phyloP scores from a whole-genome alignment of 139 green algal species.

The Tetratostichococcus sp. region DNA sequence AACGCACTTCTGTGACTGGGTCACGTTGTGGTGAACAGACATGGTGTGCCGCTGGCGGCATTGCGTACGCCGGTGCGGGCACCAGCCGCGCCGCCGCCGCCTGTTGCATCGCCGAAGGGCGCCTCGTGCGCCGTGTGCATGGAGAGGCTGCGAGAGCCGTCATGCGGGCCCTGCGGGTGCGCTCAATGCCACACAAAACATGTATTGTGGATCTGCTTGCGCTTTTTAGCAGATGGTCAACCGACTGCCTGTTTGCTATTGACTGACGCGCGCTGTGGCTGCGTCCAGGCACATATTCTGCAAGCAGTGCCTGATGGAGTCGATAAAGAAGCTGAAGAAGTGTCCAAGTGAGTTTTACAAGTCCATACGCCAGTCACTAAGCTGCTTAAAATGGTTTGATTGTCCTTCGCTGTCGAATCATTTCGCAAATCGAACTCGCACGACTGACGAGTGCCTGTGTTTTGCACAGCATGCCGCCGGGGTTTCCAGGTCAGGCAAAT shows the following conservation, averaged over 20 bases:
- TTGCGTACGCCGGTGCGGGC: conserved; percentile 5
- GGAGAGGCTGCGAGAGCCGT: conserved; percentile 37
- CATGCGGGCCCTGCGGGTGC: conserved; percentile 37
- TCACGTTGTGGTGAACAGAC: too few species aligned
- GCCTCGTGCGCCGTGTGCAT: conserved; percentile 48
- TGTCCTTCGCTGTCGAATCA: too few species aligned
- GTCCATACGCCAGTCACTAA: too few species aligned
- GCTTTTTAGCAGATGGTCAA: too few species aligned
- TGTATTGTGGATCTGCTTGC: too few species aligned
- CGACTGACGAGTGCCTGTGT: too few species aligned
- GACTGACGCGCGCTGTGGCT: too few species aligned
- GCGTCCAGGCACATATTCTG: conserved; percentile 53
- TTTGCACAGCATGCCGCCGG: conserved; percentile 29
- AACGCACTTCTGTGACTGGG: too few species aligned
- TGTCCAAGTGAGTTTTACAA: conserved; percentile 39
- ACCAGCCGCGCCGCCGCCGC: conserved; percentile 7
- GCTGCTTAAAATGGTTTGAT: too few species aligned
- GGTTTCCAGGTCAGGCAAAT: conserved; percentile 27
- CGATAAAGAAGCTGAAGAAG: conserved; percentile 48
- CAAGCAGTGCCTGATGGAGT: conserved; percentile 30
- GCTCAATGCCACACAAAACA: neutral
- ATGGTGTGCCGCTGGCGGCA: neutral
- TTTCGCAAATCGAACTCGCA: too few species aligned
- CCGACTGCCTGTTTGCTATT: conserved; percentile 10
- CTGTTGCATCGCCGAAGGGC: neutral